Evolutionary conservation across 805 yeast species (phyloP), one percentile per base, ranked within the genome.

Genomic region (Monosporozyma siamensis): DNA sequence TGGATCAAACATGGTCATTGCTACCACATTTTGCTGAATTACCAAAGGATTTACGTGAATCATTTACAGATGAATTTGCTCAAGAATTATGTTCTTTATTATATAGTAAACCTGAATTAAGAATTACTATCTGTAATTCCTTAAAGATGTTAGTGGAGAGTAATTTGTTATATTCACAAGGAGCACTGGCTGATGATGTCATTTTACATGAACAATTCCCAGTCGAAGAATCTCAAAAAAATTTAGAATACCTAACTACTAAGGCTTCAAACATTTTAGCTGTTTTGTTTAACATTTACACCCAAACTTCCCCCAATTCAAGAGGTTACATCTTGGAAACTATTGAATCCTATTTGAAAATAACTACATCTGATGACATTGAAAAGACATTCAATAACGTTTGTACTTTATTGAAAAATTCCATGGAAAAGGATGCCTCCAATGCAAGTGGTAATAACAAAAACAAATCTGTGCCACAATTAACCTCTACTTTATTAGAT

Each of bases 1-100:
- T 85, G 34, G 95, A 85, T 58, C 99, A 92, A 70, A 71, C 89
- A 26, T 88, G 97, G 97, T 79, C 94, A 1, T 69, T 89, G 48
- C 69, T 92, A 48, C 95, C 97, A 14, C 82, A 80, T 52, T 92
- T 88, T 63, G 82, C 92, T 57, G 92, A 84, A 57, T 70, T 89
- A 52, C 95, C 97, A 26, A 68, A 67, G 21, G 98, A 92, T 64
- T 68, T 87, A 50, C 61, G 57, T 18, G 54, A 57, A 7, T 67
- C 85, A 0, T 87, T 90, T 57, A 75, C 77, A 43, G 86, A 81
- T 58, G 74, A 72, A 21, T 86, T 88, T 67, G 95, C 96, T 9
- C 75, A 87, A 41, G 64, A 71, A 25, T 67, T 94, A 45, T 73
- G 95, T n/a, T 77, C 79, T 34, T 59, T 80, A 41, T 66, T 92